phyloP scores from a whole-genome alignment of 306 rosid genomes.

The Benincasa hispida region DNA sequence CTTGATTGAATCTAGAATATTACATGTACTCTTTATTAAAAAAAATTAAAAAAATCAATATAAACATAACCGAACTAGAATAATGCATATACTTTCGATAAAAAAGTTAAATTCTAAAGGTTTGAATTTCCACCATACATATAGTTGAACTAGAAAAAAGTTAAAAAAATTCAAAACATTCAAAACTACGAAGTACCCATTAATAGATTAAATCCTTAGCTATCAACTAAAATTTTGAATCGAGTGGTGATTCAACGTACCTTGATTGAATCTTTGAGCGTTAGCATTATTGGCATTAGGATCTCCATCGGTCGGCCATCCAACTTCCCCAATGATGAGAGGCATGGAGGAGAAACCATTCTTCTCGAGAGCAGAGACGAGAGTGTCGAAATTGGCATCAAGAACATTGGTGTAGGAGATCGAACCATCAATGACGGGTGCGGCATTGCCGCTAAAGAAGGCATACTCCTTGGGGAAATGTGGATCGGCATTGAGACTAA shows the following conservation, averaged over 20 bases:
- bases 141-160: no score
- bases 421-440: conserved; percentile 75
- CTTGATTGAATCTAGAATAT: no score
- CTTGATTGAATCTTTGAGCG: conserved; percentile 79
- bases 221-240: neutral
- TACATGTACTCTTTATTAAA: no score
- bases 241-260: neutral
- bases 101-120: no score
- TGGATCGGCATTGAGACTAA: conserved; percentile 85
- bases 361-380: conserved; percentile 69
- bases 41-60: no score
- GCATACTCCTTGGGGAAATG: conserved; percentile 86
- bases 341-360: conserved; percentile 66
- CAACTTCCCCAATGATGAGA: conserved; percentile 75
- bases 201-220: neutral
- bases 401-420: conserved; percentile 68
- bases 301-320: conserved; percentile 93
- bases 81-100: no score
- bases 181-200: neutral
- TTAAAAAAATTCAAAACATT: no score
- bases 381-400: conserved; percentile 90
- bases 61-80: no score
- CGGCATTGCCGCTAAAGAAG: conserved; percentile 58
- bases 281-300: conserved; percentile 38
- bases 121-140: no score